A percentile compares a stretch with the other conserved stretches of the same genome.
Conservation (phyloP, 1,284 basidiomycete species). For the Ganoderma resinaceum region DNA sequence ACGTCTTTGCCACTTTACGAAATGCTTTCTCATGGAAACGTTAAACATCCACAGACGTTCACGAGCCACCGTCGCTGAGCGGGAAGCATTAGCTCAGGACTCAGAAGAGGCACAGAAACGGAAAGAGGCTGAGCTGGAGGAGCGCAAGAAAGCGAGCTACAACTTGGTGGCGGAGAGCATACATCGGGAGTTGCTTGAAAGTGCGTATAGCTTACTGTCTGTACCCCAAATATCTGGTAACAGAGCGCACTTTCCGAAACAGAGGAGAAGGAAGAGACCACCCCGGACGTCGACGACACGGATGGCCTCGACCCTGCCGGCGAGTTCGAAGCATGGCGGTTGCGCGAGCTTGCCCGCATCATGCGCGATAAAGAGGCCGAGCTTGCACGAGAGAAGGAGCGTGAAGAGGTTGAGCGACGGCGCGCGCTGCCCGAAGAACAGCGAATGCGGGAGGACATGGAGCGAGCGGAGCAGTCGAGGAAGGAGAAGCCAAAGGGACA, state of each 20-base stretch:
- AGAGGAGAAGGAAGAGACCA: constrained; percentile 87
- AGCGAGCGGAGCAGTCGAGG: constrained; percentile 80
- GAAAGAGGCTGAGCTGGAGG: constrained; percentile 74
- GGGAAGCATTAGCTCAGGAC: constrained; percentile 69
- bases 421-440: constrained; percentile 93
- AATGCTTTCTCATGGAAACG: neutral
- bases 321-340: constrained; percentile 96
- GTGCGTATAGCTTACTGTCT: constrained; percentile 49
- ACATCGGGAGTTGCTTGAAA: constrained; percentile 82
- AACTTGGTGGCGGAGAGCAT: constrained; percentile 91
- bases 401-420: constrained; percentile 89
- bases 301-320: constrained; percentile 90
- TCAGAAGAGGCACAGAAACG: constrained; percentile 70
- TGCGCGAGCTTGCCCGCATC: constrained; percentile 91
- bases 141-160: constrained; percentile 81
- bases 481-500: constrained; percentile 88
- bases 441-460: constrained; percentile 89
- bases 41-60: constrained; percentile 63
- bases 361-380: constrained; percentile 91
- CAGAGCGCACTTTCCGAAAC: constrained; percentile 9
- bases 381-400: constrained; percentile 78
- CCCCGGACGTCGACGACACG: constrained; percentile 93
- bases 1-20: constrained; percentile 37
- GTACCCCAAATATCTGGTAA: neutral
- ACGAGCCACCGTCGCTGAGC: constrained; percentile 70